Percentiles rank a stretch among this genome's conserved stretches.
phyloP scores from a whole-genome alignment of 768 basidiomycete species.

The Wakefieldia striispora region DNA sequence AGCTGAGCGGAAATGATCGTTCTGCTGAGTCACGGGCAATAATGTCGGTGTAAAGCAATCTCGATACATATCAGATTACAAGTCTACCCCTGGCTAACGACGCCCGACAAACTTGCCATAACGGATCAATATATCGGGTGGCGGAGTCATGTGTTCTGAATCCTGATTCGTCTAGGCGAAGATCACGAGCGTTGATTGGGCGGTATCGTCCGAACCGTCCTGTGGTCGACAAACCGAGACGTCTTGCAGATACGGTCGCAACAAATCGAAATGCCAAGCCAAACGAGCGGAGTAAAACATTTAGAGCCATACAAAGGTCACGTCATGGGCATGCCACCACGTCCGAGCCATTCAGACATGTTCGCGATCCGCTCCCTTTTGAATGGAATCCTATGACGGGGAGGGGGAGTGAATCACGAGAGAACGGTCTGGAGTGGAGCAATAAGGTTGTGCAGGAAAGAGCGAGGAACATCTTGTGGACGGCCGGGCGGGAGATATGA shows the following conservation, averaged over 20 bases:
- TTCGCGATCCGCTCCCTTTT: constrained; percentile 16
- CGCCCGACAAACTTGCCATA: constrained; percentile 1
- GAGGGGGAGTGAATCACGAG: background rate
- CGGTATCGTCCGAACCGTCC: background rate
- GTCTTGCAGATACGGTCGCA: background rate
- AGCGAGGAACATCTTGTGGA: background rate
- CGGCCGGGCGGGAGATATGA: too few relatives aligned
- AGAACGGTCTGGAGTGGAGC: background rate
- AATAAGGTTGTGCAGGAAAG: background rate
- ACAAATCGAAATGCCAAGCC: constrained; percentile 30
- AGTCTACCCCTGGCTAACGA: background rate
- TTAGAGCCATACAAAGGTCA: background rate
- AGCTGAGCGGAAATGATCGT: background rate
- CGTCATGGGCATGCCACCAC: too few relatives aligned
- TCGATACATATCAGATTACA: background rate
- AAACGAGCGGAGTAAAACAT: constrained; percentile 1
- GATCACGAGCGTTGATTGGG: constrained; percentile 22
- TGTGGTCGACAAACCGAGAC: background rate
- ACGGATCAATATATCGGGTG: background rate
- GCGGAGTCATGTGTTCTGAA: constrained; percentile 7
- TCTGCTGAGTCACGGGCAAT: background rate
- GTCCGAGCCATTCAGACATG: background rate
- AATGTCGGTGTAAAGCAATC: background rate
- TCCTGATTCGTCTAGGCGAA: constrained; percentile 16
- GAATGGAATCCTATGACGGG: background rate